Base-by-base conservation (phyloP, 2,329 filamentous ascomycete species). In the Alternaria sp. region DNA sequence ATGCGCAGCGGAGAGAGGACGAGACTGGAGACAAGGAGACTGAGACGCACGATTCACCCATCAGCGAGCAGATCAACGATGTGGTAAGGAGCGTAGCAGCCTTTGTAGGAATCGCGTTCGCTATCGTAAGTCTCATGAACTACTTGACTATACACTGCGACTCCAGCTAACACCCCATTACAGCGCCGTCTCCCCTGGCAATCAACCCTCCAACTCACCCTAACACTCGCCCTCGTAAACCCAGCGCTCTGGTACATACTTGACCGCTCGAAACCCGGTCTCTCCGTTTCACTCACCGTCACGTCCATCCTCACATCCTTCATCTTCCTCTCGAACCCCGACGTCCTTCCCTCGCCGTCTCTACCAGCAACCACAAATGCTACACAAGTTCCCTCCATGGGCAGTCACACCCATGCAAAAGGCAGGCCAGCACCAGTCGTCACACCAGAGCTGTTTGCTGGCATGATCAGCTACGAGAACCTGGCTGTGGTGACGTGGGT, bases 191-290 rank as follows among this genome's bases (percentile, higher is more conserved):
- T 97, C 10, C 92, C 93, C 1, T 99, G 96, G 96, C 88, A 94
- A 72, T 97, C 94, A 9, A 96, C 93, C 1, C 88, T 97, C n/a
- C 96, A 99, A 80, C 89, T 96, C 19, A 96, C 94, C 1, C 81
- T 96, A 25, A 96, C 94, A 1, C 89, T 99, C 52, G 92, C 93
- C 21, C 88, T 98, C 63, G 93, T 91, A 19, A 98, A 98, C 77
- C 95, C 96, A 1, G 91, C 96, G 10, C 84, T 99, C 17, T 99
- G 96, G 96, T 99, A 97, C 81, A 85, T 98, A 23, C 91, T 99
- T 75, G 96, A 99, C 81, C 92, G 95, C 54, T 96, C 93, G 50
- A 90, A 89, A 69, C 87, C 93, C 0, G 96, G 96, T 5, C 91
- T 98, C 70, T 82, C 96, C 32, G 86, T 97, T 59, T 93, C 93